Conservation (phyloP, 495 filamentous ascomycete genomes). For the Letharia columbiana region DNA sequence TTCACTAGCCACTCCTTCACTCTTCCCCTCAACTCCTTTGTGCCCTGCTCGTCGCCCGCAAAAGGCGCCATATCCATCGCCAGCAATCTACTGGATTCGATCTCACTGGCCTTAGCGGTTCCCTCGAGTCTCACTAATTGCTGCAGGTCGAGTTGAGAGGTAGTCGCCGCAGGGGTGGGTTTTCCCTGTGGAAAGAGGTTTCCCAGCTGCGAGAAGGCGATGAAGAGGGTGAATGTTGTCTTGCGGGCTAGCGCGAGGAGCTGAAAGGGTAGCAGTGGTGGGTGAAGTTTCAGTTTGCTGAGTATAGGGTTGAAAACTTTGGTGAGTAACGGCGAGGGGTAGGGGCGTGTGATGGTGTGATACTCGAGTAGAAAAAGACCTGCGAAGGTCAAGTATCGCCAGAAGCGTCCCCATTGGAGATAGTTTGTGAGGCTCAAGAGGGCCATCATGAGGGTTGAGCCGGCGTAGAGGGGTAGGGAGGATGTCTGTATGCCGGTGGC, state of each 20-base stretch:
- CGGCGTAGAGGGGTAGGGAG: slow-evolving; percentile 55
- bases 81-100: slow-evolving; percentile 60
- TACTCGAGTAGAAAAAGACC: slow-evolving; percentile 65
- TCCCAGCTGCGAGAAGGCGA: slow-evolving; percentile 79
- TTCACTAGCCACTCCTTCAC: slow-evolving; percentile 72
- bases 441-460: slow-evolving; percentile 53
- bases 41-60: slow-evolving; percentile 54
- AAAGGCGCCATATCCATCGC: slow-evolving; percentile 79
- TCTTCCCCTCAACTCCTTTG: slow-evolving; percentile 51
- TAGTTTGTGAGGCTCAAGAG: slow-evolving; percentile 68
- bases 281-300: slow-evolving; percentile 38
- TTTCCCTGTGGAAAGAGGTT: slow-evolving; percentile 43
- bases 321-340: slow-evolving; percentile 46
- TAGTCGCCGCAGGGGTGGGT: slow-evolving; percentile 24
- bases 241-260: slow-evolving; percentile 68
- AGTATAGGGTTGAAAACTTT: slow-evolving; percentile 57
- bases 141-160: slow-evolving; percentile 34
- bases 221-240: slow-evolving; percentile 69
- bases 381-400: slow-evolving; percentile 75
- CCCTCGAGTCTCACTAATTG: slow-evolving; percentile 37
- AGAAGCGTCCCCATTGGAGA: slow-evolving; percentile 76
- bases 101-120: slow-evolving; percentile 47
- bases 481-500: slow-evolving; percentile 48
- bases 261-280: slow-evolving; percentile 82
- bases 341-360: slow-evolving; percentile 59